Base-by-base conservation (phyloP, 129 eudicot species). In the Ambrosia trifida region DNA sequence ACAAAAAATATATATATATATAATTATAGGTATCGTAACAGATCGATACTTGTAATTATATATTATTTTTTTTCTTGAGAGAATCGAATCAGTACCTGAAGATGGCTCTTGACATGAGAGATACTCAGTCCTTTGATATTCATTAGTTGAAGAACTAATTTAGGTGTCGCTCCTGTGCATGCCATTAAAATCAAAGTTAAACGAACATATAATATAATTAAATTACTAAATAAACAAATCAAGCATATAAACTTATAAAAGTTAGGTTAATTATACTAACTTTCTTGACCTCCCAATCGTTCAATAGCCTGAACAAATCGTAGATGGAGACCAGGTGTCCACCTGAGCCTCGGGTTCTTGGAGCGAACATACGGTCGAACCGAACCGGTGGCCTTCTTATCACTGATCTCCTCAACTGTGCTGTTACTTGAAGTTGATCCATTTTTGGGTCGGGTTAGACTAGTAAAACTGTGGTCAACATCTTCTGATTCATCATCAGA, bases 41-140 rank as follows among this genome's bases (percentile, higher is more conserved):
- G 41, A 36, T 16, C 17, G 20, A 35, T 45, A 9, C 12, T 2
- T 16, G 2, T 33, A 69, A 58, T n/a, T n/a, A 49, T 32, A 18
- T 45, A 46, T 5, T 3, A 18, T 31, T 24, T 24, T 62, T 11
- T 68, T 18, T 51, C 69, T 57, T 68, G 59, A 61, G 41, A 31
- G 35, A 72, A 54, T 31, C 20, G 68, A 41, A 70, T 53, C n/a
- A 70, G 53, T 68, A 91, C 97, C 91, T 91, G 97, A 80, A 91
- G 95, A 82, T 91, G 97, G 87, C 97, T 91, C 83, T 91, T 91
- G 88, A 91, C 91, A 82, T 91, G 97, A 81, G 95, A 88, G 73
- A 91, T 91, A 66, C 91, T 83, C 51, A 91, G 97, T 57, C 97
- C 95, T 82, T 91, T 91, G 17, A 91, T 71, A 65, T 91, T 91